Base-by-base conservation (phyloP, 768 basidiomycete genomes). In the Pulveroboletus sp. region DNA sequence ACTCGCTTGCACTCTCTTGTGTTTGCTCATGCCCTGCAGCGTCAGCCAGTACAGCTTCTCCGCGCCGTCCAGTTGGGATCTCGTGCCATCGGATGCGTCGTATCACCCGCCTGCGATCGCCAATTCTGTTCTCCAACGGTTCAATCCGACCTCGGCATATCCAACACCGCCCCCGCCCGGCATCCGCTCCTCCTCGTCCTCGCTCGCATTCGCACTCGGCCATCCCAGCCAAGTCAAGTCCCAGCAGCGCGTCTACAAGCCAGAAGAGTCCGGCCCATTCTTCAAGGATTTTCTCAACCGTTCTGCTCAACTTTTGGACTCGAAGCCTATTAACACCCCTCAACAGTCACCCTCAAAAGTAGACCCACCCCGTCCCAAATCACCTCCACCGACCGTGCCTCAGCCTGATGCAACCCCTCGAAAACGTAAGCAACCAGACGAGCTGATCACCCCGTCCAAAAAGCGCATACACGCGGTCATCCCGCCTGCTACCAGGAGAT, bases 151-250 rank as follows among this genome's bases (percentile, higher is more conserved):
- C 16, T 71, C 75, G 4, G 75, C 80, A 2, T 90, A 90, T 67
- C 87, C 86, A 3, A 87, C 87, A 2, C 84, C 84, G 20, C 84
- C 86, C 1, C 74, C 75, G 16, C 84, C 84, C 1, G 76, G 76
- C 12, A 80, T 86, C 34, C 77, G 71, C 32, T 72, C 75, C n/a
- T 79, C 77, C 1, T 85, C 87, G 2, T 90, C 87, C 14, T 90
- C 88, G 12, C 78, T 89, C 47, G 87, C 88, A 5, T 75, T 75
- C 63, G 89, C 89, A 4, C 76, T 91, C 20, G 86, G 84, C 6
- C 67, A 72, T 35, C 73, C 71, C 6, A 66, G 59, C 24, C 60
- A 63, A 34, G 46, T 16, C 24, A 64, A 53, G 40, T 36, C 59
- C 6, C 64, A 66, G 21, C 55, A 63, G 32, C 63, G 52, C 19